Evolutionary conservation across 495 filamentous ascomycete genomes (phyloP).

Genomic region (Halenospora varia): DNA sequence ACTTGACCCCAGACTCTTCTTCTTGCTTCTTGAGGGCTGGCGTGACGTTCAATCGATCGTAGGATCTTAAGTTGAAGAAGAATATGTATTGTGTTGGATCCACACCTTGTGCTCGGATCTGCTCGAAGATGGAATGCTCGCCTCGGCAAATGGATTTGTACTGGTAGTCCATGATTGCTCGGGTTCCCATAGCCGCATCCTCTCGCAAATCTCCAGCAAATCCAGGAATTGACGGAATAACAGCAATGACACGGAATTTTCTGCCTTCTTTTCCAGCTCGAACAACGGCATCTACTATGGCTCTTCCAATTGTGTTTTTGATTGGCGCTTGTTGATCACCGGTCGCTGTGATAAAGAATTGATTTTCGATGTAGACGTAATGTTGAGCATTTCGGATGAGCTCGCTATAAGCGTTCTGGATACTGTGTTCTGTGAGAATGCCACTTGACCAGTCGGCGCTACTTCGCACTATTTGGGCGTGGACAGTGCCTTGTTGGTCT

Average conservation of each 20-base stretch:
- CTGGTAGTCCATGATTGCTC: conserved; percentile 98
- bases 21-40: conserved; percentile 64
- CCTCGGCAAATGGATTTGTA: conserved; percentile 94
- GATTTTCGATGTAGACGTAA: conserved; percentile 96
- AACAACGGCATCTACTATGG: conserved; percentile 88
- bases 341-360: conserved; percentile 96
- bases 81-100: conserved; percentile 81
- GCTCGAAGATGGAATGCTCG: conserved; percentile 81
- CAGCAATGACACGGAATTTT: conserved; percentile 85
- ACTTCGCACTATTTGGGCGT: conserved; percentile 80
- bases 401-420: conserved; percentile 88
- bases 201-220: conserved; percentile 89
- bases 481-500: conserved; percentile 62
- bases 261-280: conserved; percentile 76
- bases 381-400: conserved; percentile 81
- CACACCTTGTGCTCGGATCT: conserved; percentile 71
- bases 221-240: conserved; percentile 88
- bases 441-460: conserved; percentile 95
- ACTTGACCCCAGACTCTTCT: conserved; percentile 72
- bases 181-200: conserved; percentile 75
- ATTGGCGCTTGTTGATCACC: conserved; percentile 81
- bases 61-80: conserved; percentile 85
- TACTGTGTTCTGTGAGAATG: conserved; percentile 82
- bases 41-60: conserved; percentile 85
- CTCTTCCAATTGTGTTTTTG: conserved; percentile 78